Base-by-base conservation (phyloP, 176 grass and related monocot species). In the Carex kokanica region DNA sequence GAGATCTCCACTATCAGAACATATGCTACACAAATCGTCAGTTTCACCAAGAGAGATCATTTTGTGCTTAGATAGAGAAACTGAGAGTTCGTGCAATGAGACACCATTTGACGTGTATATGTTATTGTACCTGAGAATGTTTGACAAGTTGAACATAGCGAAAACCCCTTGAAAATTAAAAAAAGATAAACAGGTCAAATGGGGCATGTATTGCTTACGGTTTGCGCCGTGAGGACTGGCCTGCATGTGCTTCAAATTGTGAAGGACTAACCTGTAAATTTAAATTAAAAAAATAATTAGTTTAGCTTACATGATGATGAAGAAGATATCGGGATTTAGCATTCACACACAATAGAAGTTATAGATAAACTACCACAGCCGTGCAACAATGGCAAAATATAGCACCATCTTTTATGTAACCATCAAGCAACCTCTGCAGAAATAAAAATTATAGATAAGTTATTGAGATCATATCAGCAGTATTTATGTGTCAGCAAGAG, bases 31-130 rank as follows among this genome's bases (percentile, higher is more conserved):
- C 16, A 95, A 82, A 77, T 99, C 96, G 66, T 99, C 96, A 71
- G 87, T 99, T 87, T 92, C 89, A 84, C 68, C 91, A 24, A 85
- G 60, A 80, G 96, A 87, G 57, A 88, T 58, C 21, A 91, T 93
- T 79, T 63, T 83, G 23, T 88, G 90, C 83, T 88, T 93, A 24
- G 89, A 95, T 77, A 99, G 84, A 53, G 93, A 99, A 80, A 99
- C 75, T n/a, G 96, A 95, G 49, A 99, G 85, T 79, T 99, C 96
- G 71, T 99, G 96, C 36, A 99, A 88, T 16, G 96, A 99, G 77
- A 99, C 93, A 66, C 96, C 96, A 67, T 99, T 99, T 11, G 93
- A 99, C 53, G 92, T 99, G 80, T 99, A 99, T 88, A 99, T 99
- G 86, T 95, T 95, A 85, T 99, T 94, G 91, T 99, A 98, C 60